Percentiles rank a stretch among this genome's conserved stretches.
These are phyloP conservation scores for Boletus barrowsii DNA, from an alignment of 768 basidiomycete genomes.

Conservation along the genomic window DNA sequence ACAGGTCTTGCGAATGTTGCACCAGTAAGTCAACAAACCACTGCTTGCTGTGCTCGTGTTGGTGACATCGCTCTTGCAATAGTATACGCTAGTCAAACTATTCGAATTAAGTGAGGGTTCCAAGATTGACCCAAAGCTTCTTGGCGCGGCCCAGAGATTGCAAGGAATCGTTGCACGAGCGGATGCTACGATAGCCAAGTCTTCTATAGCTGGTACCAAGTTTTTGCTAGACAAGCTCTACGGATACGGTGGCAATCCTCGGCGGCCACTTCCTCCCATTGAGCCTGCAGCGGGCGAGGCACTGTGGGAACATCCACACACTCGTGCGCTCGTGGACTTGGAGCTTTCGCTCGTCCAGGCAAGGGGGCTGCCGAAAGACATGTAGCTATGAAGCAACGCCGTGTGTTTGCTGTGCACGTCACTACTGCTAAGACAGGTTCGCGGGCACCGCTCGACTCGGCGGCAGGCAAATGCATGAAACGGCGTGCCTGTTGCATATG, in stretches of 20 bases:
- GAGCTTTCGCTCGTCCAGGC: slow-evolving; percentile 55
- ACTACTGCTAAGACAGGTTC: not conserved
- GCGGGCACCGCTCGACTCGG: no score
- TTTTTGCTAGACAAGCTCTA: slow-evolving; percentile 67
- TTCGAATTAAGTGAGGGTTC: slow-evolving; percentile 61
- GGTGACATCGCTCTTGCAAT: slow-evolving; percentile 7
- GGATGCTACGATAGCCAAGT: slow-evolving; percentile 75
- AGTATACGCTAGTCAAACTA: slow-evolving; percentile 60
- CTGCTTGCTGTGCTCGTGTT: not conserved
- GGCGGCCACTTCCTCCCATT: slow-evolving; percentile 73
- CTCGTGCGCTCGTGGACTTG: slow-evolving; percentile 60
- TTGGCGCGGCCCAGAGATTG: slow-evolving; percentile 66
- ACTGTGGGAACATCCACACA: slow-evolving; percentile 72
- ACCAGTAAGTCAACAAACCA: slow-evolving; percentile 46
- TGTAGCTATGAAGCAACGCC: not conserved
- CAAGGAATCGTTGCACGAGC: slow-evolving; percentile 81
- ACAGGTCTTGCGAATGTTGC: slow-evolving; percentile 85
- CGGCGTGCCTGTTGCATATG: no score
- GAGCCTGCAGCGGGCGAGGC: slow-evolving; percentile 50
- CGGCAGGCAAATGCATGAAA: no score
- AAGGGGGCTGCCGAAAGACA: not conserved
- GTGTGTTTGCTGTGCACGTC: not conserved
- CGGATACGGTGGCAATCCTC: slow-evolving; percentile 80
- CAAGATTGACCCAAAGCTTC: slow-evolving; percentile 49
- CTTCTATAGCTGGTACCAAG: slow-evolving; percentile 83